Evolutionary conservation across 1,284 basidiomycete species (phyloP).

Genomic region (Ustilago trichophora): DNA sequence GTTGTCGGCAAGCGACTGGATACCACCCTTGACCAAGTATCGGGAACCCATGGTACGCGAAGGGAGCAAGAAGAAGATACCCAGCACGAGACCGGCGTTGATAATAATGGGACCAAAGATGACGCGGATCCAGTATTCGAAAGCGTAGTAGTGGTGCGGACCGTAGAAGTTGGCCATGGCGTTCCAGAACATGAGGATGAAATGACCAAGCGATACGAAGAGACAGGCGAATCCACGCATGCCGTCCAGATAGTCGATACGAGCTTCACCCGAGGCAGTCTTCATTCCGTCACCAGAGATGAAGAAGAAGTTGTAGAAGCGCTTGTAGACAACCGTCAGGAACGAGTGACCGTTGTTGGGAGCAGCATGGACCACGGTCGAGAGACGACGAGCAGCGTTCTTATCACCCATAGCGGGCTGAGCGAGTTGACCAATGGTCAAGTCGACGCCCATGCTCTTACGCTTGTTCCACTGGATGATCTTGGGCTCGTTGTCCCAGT

Average conservation of each 20-base stretch:
- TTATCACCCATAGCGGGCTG: slow-evolving; percentile 49
- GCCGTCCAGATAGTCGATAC: slow-evolving; percentile 60
- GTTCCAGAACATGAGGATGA: slow-evolving; percentile 58
- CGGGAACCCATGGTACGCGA: slow-evolving; percentile 56
- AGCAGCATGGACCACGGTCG: slow-evolving; percentile 24
- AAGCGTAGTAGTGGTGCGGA: slow-evolving; percentile 43
- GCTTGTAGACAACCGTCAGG: slow-evolving; percentile 33
- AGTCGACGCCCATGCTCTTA: slow-evolving; percentile 33
- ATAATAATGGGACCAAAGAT: slow-evolving; percentile 50
- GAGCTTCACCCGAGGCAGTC: slow-evolving; percentile 39
- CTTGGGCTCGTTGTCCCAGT: slow-evolving; percentile 41
- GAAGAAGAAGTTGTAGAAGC: slow-evolving; percentile 40
- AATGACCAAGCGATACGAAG: slow-evolving; percentile 56
- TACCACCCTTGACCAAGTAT: slow-evolving; percentile 50
- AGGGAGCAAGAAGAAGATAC: slow-evolving; percentile 57
- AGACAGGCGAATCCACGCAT: slow-evolving; percentile 59
- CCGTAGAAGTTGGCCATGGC: slow-evolving; percentile 34
- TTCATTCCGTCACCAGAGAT: slow-evolving; percentile 38
- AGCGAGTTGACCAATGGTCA: slow-evolving; percentile 45
- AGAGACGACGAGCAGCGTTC: slow-evolving; percentile 41
- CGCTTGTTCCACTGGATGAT: slow-evolving; percentile 54
- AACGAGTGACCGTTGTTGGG: slow-evolving; percentile 40
- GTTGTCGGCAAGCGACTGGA: slow-evolving; percentile 52
- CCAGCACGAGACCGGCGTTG: slow-evolving; percentile 53
- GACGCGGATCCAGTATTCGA: slow-evolving; percentile 50